Evolutionary conservation across 2,329 filamentous ascomycete genomes (phyloP).

Genomic region (Cercospora sesami): DNA sequence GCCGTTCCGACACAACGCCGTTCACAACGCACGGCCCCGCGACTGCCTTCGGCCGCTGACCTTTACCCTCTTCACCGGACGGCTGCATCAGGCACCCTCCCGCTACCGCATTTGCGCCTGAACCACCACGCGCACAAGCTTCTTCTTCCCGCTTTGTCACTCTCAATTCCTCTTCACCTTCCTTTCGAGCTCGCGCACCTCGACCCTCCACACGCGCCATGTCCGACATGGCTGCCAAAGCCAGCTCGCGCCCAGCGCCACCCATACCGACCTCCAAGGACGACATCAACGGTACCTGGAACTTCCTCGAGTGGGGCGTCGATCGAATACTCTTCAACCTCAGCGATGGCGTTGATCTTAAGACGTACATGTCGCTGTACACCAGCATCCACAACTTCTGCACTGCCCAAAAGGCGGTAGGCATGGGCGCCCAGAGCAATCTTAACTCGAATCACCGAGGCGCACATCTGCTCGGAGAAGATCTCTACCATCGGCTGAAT

Average conservation of each 20-base stretch:
- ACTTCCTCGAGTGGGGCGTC: conserved; percentile 83
- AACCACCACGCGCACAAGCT: conserved; percentile 5
- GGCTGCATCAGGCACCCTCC: conserved; percentile 5
- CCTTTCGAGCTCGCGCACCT: conserved; percentile 3
- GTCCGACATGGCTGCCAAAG: conserved; percentile 30
- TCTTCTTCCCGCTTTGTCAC: conserved; percentile 5
- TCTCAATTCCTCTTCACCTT: not conserved
- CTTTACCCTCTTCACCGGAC: conserved; percentile 3
- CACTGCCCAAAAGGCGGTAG: conserved; percentile 90
- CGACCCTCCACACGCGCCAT: conserved; percentile 25
- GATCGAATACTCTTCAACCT: conserved; percentile 91
- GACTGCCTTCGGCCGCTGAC: conserved; percentile 5
- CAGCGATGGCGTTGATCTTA: conserved; percentile 89
- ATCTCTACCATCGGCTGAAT: conserved; percentile 89
- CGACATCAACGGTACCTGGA: conserved; percentile 60
- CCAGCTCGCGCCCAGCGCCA: conserved; percentile 26
- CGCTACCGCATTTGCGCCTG: not conserved
- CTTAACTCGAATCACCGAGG: conserved; percentile 66
- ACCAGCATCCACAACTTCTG: conserved; percentile 99
- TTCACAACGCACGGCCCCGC: not conserved
- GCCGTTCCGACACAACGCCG: not conserved
- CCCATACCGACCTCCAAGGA: conserved; percentile 41
- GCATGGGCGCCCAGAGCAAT: conserved; percentile 46
- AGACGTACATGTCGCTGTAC: conserved; percentile 96
- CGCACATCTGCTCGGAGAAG: conserved; percentile 91